phyloP scores from a whole-genome alignment of 2,329 filamentous ascomycete genomes.

The Fusarium neocosmosporiellum region DNA sequence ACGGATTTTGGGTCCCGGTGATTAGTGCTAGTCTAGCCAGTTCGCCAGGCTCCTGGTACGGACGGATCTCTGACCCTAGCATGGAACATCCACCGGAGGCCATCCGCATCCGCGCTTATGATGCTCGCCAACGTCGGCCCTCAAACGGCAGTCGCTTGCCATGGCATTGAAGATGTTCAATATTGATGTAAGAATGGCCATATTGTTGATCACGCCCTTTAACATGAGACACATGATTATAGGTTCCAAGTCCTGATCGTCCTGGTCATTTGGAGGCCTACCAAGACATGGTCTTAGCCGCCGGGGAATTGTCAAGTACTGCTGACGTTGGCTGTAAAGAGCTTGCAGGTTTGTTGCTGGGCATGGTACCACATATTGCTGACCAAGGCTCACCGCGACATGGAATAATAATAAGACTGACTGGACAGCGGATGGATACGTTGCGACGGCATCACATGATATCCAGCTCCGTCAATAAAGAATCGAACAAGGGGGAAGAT shows the following conservation, averaged over 20 bases:
- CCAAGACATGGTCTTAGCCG: conserved; percentile 34
- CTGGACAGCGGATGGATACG: conserved; percentile 14
- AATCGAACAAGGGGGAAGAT: conserved; percentile 25
- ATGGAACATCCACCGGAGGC: not conserved
- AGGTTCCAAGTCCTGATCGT: not conserved
- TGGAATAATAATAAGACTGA: conserved; percentile 14
- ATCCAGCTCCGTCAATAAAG: conserved; percentile 6
- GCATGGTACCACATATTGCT: conserved; percentile 25
- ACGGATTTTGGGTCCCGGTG: not conserved
- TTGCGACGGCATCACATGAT: conserved; percentile 28
- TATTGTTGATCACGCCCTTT: not conserved
- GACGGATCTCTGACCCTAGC: not conserved
- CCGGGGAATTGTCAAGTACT: conserved; percentile 15
- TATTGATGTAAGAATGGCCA: not conserved
- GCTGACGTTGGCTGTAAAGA: conserved; percentile 25
- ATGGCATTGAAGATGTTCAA: not conserved
- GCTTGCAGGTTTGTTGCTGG: conserved; percentile 23
- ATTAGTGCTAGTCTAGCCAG: not conserved
- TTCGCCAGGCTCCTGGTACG: conserved; percentile 1
- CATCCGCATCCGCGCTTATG: not conserved
- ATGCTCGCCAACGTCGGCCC: conserved; percentile 2
- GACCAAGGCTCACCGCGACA: conserved; percentile 15
- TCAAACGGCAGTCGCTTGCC: not conserved
- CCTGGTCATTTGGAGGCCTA: not conserved
- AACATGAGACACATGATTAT: conserved; percentile 5